These are phyloP conservation scores for Brassica juncea DNA, from an alignment of 345 rosid genomes.

Conservation along the genomic window DNA sequence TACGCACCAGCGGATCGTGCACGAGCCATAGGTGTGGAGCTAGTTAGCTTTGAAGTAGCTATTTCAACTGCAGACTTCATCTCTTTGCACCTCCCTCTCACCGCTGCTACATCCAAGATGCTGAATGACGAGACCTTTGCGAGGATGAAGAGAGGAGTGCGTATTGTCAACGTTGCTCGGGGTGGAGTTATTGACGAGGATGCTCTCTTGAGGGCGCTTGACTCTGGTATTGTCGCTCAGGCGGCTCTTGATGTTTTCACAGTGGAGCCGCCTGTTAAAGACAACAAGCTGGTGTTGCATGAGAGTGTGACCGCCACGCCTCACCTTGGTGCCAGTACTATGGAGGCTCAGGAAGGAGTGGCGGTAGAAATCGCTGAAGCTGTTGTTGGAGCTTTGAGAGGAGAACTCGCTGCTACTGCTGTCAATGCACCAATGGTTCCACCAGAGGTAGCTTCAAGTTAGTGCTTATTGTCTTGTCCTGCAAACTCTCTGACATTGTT, in stretches of 20 bases:
- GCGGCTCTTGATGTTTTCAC: slow-evolving; percentile 59
- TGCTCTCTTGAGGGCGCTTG: slow-evolving; percentile 50
- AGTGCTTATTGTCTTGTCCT: not conserved
- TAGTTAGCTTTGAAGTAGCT: slow-evolving; percentile 53
- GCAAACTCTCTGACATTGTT: not conserved
- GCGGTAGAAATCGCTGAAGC: slow-evolving; percentile 64
- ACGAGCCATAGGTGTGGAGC: slow-evolving; percentile 50
- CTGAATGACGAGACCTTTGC: slow-evolving; percentile 55
- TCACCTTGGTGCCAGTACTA: slow-evolving; percentile 65
- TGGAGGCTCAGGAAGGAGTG: slow-evolving; percentile 66
- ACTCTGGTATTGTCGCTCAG: slow-evolving; percentile 53
- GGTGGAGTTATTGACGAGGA: slow-evolving; percentile 62
- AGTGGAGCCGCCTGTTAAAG: slow-evolving; percentile 50
- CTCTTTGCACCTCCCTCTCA: slow-evolving; percentile 57
- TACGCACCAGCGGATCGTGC: slow-evolving; percentile 61
- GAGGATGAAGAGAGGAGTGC: slow-evolving; percentile 54
- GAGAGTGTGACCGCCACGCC: slow-evolving; percentile 58
- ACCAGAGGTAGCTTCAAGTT: slow-evolving; percentile 40
- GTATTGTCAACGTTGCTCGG: slow-evolving; percentile 55
- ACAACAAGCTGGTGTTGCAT: slow-evolving; percentile 49
- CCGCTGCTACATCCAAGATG: slow-evolving; percentile 53
- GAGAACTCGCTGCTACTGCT: slow-evolving; percentile 58
- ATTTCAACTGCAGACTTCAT: slow-evolving; percentile 53
- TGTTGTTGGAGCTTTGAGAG: slow-evolving; percentile 57
- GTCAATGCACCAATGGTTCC: slow-evolving; percentile 70